Evolutionary conservation across 2,329 filamentous ascomycete genomes (phyloP).

Genomic region (Alternaria solani): DNA sequence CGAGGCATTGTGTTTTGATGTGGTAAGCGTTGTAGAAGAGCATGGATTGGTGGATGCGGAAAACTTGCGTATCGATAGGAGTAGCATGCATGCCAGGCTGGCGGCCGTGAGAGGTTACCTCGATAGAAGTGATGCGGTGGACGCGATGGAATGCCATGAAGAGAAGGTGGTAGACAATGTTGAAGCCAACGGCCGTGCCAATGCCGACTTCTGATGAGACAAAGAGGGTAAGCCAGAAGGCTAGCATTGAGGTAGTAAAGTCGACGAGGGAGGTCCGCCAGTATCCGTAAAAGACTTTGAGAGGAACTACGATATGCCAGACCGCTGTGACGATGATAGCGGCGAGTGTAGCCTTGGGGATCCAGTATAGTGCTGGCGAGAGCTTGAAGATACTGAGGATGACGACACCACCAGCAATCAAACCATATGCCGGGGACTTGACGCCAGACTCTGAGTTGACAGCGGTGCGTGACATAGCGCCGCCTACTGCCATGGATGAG

Average conservation of each 20-base stretch:
- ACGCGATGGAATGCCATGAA: slow-evolving; percentile 64
- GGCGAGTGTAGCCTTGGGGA: slow-evolving; percentile 70
- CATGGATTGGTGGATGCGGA: slow-evolving; percentile 65
- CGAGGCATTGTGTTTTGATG: slow-evolving; percentile 59
- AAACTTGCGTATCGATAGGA: slow-evolving; percentile 62
- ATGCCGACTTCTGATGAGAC: slow-evolving; percentile 68
- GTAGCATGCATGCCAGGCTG: slow-evolving; percentile 27
- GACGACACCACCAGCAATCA: slow-evolving; percentile 68
- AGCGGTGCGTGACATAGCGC: slow-evolving; percentile 72
- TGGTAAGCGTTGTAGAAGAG: slow-evolving; percentile 69
- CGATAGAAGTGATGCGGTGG: slow-evolving; percentile 28
- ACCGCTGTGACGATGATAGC: slow-evolving; percentile 74
- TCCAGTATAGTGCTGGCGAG: slow-evolving; percentile 69
- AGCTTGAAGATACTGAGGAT: slow-evolving; percentile 69
- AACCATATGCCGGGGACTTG: slow-evolving; percentile 66
- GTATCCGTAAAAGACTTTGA: slow-evolving; percentile 68
- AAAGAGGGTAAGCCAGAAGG: slow-evolving; percentile 71
- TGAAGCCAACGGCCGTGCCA: slow-evolving; percentile 62
- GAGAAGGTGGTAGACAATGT: slow-evolving; percentile 62
- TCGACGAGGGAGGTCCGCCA: slow-evolving; percentile 72
- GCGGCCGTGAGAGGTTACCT: slow-evolving; percentile 16
- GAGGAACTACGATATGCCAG: slow-evolving; percentile 66
- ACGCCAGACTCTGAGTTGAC: slow-evolving; percentile 72
- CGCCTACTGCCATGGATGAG: slow-evolving; percentile 69
- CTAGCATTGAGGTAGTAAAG: slow-evolving; percentile 69